phyloP scores from a whole-genome alignment of 495 filamentous ascomycete genomes.

The Ascodesmis nigricans region DNA sequence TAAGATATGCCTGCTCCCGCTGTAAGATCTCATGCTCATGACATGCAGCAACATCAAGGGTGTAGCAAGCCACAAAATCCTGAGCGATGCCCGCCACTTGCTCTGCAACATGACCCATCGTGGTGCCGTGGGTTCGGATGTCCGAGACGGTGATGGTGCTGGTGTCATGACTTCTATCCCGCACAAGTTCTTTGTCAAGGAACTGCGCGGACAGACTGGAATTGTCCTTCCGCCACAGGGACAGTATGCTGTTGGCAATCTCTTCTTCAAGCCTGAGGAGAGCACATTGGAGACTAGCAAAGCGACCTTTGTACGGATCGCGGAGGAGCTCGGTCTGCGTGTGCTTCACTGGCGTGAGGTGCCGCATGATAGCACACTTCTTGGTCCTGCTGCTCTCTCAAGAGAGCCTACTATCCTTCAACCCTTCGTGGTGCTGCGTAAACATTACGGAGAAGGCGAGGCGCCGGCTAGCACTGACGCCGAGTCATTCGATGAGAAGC shows the following conservation, averaged over 20 bases:
- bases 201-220: constrained; percentile 76
- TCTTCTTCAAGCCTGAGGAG: constrained; percentile 95
- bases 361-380: constrained; percentile 72
- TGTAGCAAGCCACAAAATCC: constrained; percentile 91
- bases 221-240: constrained; percentile 69
- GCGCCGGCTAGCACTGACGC: constrained; percentile 60
- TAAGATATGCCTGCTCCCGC: constrained; percentile 28
- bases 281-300: constrained; percentile 75
- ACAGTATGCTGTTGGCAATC: constrained; percentile 91
- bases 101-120: constrained; percentile 99
- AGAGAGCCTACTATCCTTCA: constrained; percentile 88
- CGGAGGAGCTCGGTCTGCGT: constrained; percentile 63
- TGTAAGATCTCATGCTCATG: constrained; percentile 4
- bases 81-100: constrained; percentile 91
- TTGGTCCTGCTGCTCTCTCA: constrained; percentile 82
- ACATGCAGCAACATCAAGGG: constrained; percentile 86
- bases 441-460: constrained; percentile 68
- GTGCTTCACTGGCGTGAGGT: constrained; percentile 95
- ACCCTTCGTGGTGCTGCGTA: constrained; percentile 78
- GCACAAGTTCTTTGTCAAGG: constrained; percentile 97
- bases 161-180: constrained; percentile 99
- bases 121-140: constrained; percentile 93
- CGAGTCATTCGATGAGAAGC: constrained; percentile 57
- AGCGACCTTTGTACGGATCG: constrained; percentile 74
- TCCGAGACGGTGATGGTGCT: constrained; percentile 89